Conservation (phyloP, 768 basidiomycete species). For the Collybia mongolica region DNA sequence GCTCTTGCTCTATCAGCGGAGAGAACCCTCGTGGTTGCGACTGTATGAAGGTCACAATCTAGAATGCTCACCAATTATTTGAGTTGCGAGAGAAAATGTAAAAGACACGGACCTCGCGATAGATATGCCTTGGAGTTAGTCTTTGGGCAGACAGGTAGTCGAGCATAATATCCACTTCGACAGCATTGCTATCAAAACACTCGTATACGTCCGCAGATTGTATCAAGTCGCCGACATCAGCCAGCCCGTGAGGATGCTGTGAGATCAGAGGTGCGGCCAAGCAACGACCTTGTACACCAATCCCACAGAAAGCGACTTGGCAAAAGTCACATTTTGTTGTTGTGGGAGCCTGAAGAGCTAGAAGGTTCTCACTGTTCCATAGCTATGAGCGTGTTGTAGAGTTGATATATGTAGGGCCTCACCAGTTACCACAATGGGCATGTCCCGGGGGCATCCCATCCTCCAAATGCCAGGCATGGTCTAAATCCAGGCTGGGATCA, state of each 20-base stretch:
- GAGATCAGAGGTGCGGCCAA: slow-evolving; percentile 50
- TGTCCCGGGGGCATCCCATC: slow-evolving; percentile 81
- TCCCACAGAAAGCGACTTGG: slow-evolving; percentile 79
- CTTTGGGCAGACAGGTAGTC: slow-evolving; percentile 70
- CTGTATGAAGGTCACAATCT: slow-evolving; percentile 66
- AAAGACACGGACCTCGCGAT: slow-evolving; percentile 58
- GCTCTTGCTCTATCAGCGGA: slow-evolving; percentile 64
- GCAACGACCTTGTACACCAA: slow-evolving; percentile 75
- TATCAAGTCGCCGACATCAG: slow-evolving; percentile 72
- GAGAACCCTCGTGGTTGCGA: slow-evolving; percentile 62
- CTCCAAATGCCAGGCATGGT: slow-evolving; percentile 75
- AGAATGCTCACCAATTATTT: background rate
- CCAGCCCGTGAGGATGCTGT: slow-evolving; percentile 71
- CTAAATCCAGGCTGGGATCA: slow-evolving; percentile 67
- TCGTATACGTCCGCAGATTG: slow-evolving; percentile 78
- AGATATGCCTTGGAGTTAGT: slow-evolving; percentile 69
- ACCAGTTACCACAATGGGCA: slow-evolving; percentile 82
- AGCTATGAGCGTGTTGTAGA: background rate
- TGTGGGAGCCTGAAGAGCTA: slow-evolving; percentile 68
- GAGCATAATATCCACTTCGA: slow-evolving; percentile 83
- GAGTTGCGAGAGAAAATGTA: too few species aligned
- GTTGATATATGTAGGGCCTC: slow-evolving; percentile 12
- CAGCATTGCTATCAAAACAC: slow-evolving; percentile 71
- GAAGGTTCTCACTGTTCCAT: slow-evolving; percentile 61
- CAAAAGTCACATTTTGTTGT: slow-evolving; percentile 87